These are phyloP conservation scores for Aureobasidium sp. DNA, from an alignment of 2,329 filamentous ascomycete genomes.

Conservation along the genomic window DNA sequence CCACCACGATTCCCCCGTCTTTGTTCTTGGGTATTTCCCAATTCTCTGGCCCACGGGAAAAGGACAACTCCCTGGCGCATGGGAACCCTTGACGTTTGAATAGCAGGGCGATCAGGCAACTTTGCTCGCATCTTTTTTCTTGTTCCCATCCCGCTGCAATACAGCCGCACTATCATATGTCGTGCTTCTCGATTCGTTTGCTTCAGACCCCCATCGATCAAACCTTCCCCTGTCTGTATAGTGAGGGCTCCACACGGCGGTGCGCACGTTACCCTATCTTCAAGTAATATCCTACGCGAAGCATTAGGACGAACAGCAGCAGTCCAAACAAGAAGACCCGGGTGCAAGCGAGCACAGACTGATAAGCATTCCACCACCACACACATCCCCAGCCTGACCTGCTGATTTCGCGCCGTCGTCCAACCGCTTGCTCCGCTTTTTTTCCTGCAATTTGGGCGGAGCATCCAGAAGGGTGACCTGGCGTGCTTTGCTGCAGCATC, in stretches of 20 bases:
- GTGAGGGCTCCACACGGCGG: constrained; percentile 8
- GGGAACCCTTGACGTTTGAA: neutral
- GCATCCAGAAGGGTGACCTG: neutral
- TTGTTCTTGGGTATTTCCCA: no score
- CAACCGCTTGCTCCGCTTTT: constrained; percentile 15
- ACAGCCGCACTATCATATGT: constrained; percentile 10
- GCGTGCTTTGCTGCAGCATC: neutral
- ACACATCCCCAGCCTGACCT: constrained; percentile 2
- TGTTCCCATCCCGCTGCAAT: neutral
- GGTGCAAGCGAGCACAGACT: constrained; percentile 10
- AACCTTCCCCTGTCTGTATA: constrained; percentile 5
- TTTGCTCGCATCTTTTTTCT: neutral
- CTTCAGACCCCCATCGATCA: neutral
- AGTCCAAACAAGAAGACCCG: neutral
- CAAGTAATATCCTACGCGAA: constrained; percentile 7
- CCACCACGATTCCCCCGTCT: neutral
- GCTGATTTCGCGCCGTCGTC: constrained; percentile 12
- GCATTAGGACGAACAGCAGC: neutral
- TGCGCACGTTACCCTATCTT: neutral
- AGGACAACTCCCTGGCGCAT: neutral
- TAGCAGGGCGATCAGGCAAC: neutral
- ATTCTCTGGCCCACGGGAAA: constrained; percentile 2
- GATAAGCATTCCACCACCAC: neutral
- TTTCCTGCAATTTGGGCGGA: constrained; percentile 6
- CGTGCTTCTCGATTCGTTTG: constrained; percentile 14